Conservation (phyloP, 2,329 filamentous ascomycete genomes). For the Scortechinia acanthostroma region DNA sequence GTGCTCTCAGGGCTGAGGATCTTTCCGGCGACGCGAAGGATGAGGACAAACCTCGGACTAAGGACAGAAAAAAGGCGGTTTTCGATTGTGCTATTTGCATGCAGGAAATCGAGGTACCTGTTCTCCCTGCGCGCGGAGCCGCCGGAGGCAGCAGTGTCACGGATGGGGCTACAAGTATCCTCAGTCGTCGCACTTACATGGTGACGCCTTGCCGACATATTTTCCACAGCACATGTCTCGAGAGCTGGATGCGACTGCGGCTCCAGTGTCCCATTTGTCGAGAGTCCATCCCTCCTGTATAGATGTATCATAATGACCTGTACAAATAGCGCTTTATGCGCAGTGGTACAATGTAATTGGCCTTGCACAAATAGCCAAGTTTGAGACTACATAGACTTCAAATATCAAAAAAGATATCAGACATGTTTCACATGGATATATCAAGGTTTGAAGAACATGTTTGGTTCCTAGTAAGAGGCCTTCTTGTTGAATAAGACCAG, state of each 20-base stretch:
- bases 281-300: constrained; percentile 60
- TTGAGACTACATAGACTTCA: too few relatives aligned
- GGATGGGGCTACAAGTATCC: constrained; percentile 36
- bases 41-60: constrained; percentile 8
- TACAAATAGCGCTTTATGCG: too few relatives aligned
- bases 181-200: constrained; percentile 64
- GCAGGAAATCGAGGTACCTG: constrained; percentile 64
- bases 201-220: constrained; percentile 70
- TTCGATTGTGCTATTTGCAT: constrained; percentile 71
- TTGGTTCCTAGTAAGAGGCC: too few relatives aligned
- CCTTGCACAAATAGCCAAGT: too few relatives aligned
- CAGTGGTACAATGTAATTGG: too few relatives aligned
- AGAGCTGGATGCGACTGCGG: constrained; percentile 70
- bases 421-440: too few relatives aligned
- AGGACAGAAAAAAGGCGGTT: background rate
- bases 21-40: constrained; percentile 11
- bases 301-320: constrained; percentile 10
- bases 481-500: too few relatives aligned
- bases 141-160: constrained; percentile 5
- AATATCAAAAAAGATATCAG: too few relatives aligned
- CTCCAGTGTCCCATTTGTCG: constrained; percentile 70
- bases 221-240: constrained; percentile 64
- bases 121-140: constrained; percentile 34
- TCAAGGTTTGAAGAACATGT: too few relatives aligned
- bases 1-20: constrained; percentile 20